phyloP scores from a whole-genome alignment of 106 monocot genomes.

The Alisma plantagoaquatica region DNA sequence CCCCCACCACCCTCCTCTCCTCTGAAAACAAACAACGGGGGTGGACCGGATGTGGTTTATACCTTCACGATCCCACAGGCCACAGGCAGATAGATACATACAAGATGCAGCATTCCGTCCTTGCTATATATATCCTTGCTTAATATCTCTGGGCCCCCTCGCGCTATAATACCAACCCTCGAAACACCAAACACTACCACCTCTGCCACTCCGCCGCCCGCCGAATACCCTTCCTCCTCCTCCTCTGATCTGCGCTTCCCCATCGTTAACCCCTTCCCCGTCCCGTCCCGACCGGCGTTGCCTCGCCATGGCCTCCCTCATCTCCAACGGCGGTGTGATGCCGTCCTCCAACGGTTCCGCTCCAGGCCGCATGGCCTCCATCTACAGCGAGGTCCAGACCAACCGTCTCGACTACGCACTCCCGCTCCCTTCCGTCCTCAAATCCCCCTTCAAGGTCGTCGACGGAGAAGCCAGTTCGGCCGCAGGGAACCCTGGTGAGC shows the following conservation, averaged over 20 bases:
- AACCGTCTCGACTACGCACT: conserved; percentile 62
- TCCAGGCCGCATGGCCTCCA: conserved; percentile 39
- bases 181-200: neutral
- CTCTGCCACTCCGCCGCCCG: neutral
- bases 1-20: too few species aligned
- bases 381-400: conserved; percentile 84
- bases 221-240: neutral
- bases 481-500: conserved; percentile 78
- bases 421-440: conserved; percentile 68
- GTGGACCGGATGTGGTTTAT: too few species aligned
- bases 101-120: too few species aligned
- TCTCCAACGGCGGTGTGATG: conserved; percentile 17
- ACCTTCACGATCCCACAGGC: too few species aligned
- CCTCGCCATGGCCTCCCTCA: neutral
- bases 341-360: conserved; percentile 6
- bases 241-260: neutral
- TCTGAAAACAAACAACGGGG: too few species aligned
- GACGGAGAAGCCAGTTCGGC: conserved; percentile 64
- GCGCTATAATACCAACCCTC: too few species aligned
- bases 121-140: too few species aligned
- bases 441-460: conserved; percentile 36
- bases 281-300: too few species aligned
- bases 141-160: too few species aligned
- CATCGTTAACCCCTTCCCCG: neutral
- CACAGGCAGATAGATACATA: too few species aligned